Base-by-base conservation (phyloP, 495 filamentous ascomycete species). In the Podospora didyma region DNA sequence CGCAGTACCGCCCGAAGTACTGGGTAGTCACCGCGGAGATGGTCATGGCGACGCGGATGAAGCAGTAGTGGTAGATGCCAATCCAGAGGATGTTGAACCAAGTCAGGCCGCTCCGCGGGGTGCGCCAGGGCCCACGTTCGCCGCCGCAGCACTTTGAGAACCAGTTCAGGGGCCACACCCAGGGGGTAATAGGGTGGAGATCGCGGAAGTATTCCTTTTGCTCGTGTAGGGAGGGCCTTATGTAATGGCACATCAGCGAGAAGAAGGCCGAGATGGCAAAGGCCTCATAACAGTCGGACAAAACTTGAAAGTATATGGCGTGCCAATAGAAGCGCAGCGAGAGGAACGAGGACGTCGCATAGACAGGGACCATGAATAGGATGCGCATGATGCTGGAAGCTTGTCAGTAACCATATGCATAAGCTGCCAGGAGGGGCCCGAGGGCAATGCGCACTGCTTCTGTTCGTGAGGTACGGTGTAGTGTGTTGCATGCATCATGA, bases 31-130 rank as follows among this genome's bases (percentile, higher is more conserved):
- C 88, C 3, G 91, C 86, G 16, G 88, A 82, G 19, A 94, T 77
- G 17, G 91, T 95, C 82, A 92, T 88, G 53, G 87, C 73, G n/a
- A 95, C 84, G 44, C 90, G 82, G 50, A 96, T 83, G 64, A 94
- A 84, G 73, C 92, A 95, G 68, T 96, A 96, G 61, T 96, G 92
- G 67, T 93, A 96, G 34, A 96, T 78, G 41, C 86, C 83, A 23
- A 88, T 78, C 90, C 89, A 96, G 58, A 96, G 79, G 24, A 96
- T 83, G 64, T 96, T 96, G 69, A 96, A 96, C 91, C 91, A 94
- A 2, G 91, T 96, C 73, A 96, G 74, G 1, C 92, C 92, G 71
- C 86, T 96, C 57, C 81, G 79, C 9, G 92, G 92, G 28, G 77
- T 86, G 58, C 89, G 79, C 80, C 88, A 88, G 7, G 79, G 73